Conservation (phyloP, 768 basidiomycete genomes). For the Lactarius tabidus region DNA sequence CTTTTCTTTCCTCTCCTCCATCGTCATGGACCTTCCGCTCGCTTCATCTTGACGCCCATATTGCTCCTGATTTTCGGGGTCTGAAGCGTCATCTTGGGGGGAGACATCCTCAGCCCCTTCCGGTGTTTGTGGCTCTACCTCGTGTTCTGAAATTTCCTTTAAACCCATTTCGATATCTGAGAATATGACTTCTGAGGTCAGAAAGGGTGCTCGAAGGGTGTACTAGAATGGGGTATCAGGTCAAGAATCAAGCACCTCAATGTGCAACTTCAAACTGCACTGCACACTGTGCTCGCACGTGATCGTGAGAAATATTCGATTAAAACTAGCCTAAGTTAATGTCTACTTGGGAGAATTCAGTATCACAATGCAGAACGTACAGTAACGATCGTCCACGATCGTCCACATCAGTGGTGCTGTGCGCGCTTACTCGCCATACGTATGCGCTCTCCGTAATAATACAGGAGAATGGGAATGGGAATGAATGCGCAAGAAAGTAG, state of each 20-base stretch:
- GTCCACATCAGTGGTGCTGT: constrained; percentile 19
- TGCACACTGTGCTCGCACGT: not conserved
- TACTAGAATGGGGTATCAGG: not conserved
- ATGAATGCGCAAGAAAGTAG: constrained; percentile 30
- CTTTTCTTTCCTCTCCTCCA: constrained; percentile 26
- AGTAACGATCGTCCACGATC: not conserved
- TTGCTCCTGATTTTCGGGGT: constrained; percentile 2
- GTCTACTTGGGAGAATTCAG: not conserved
- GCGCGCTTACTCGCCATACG: constrained; percentile 23
- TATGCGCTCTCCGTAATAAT: constrained; percentile 24
- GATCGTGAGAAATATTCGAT: constrained; percentile 7
- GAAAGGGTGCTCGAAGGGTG: not conserved
- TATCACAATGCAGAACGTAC: not conserved
- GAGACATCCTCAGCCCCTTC: constrained; percentile 9
- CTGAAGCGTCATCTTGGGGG: constrained; percentile 2
- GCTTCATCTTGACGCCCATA: too few species aligned
- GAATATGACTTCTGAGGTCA: not conserved
- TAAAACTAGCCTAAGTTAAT: not conserved
- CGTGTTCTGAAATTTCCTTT: not conserved
- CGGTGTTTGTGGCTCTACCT: constrained; percentile 3
- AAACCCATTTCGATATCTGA: not conserved
- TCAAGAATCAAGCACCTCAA: not conserved
- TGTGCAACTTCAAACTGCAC: not conserved
- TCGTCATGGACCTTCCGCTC: constrained; percentile 11
- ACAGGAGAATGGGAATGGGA: constrained; percentile 26